Conservation (phyloP, 2,329 filamentous ascomycete species). For the Tolypocladium endophyticum region DNA sequence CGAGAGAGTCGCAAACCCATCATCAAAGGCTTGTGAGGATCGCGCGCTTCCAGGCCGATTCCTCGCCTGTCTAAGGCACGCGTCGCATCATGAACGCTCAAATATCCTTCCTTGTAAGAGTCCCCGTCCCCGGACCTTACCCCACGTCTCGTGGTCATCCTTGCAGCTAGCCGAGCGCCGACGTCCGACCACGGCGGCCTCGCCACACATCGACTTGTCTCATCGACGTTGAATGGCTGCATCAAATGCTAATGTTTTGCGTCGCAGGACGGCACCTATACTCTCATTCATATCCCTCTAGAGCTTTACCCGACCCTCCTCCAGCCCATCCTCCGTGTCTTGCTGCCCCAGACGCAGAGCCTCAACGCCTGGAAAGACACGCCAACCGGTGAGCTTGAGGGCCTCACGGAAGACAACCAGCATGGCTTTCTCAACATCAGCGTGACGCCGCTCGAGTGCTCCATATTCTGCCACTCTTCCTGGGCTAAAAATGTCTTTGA, state of each 20-base stretch:
- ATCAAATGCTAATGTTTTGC: background rate
- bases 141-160: background rate
- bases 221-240: slow-evolving; percentile 5
- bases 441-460: slow-evolving; percentile 85
- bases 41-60: background rate
- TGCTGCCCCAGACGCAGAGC: slow-evolving; percentile 54
- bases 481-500: slow-evolving; percentile 67
- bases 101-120: slow-evolving; percentile 42
- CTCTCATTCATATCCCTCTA: slow-evolving; percentile 82
- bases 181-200: background rate
- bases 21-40: background rate
- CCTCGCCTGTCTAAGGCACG: background rate
- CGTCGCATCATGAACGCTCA: slow-evolving; percentile 40
- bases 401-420: slow-evolving; percentile 39
- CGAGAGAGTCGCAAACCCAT: background rate
- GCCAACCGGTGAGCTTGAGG: slow-evolving; percentile 29
- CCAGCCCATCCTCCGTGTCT: slow-evolving; percentile 75
- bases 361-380: slow-evolving; percentile 23
- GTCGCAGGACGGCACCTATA: slow-evolving; percentile 69
- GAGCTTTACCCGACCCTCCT: slow-evolving; percentile 68
- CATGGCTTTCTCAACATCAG: slow-evolving; percentile 90
- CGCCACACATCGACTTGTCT: background rate
- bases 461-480: slow-evolving; percentile 72
- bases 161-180: background rate
- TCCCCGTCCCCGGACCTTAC: background rate